Percentiles rank a stretch among this genome's conserved stretches.
Evolutionary conservation across 176 grass and related monocot species (phyloP).

Genomic region (Triticum turgidum): DNA sequence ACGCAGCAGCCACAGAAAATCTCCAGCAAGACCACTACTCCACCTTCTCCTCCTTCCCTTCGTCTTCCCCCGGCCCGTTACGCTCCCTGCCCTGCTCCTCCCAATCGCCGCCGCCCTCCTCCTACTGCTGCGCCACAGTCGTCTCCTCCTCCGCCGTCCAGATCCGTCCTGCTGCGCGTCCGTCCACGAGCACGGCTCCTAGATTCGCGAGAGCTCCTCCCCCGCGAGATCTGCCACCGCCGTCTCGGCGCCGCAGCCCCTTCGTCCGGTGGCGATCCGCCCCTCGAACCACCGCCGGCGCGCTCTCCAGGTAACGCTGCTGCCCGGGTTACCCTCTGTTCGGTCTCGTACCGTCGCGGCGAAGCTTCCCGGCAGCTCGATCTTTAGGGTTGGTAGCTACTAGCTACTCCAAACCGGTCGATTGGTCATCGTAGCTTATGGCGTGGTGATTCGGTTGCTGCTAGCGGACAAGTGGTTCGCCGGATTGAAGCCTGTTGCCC

Average conservation of each 20-base stretch:
- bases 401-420: neutral
- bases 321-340: neutral
- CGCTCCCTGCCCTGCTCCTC: neutral
- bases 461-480: neutral
- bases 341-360: neutral
- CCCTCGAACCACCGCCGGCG: neutral
- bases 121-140: neutral
- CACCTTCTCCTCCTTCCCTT: conserved; percentile 14
- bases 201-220: neutral
- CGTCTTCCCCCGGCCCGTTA: conserved; percentile 13
- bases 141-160: neutral
- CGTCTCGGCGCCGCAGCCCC: neutral
- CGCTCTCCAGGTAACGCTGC: conserved; percentile 18
- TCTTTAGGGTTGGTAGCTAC: neutral
- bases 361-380: conserved; percentile 8
- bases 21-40: conserved; percentile 23
- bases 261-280: neutral
- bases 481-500: neutral
- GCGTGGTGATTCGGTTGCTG: neutral
- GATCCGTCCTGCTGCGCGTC: neutral
- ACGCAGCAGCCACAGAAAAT: conserved; percentile 45
- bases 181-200: neutral
- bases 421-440: neutral
- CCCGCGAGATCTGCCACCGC: conserved; percentile 10
- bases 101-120: neutral